Evolutionary conservation across 306 rosid genomes (phyloP), one percentile per base, ranked within the genome.

Genomic region (Prunus kanzakura): DNA sequence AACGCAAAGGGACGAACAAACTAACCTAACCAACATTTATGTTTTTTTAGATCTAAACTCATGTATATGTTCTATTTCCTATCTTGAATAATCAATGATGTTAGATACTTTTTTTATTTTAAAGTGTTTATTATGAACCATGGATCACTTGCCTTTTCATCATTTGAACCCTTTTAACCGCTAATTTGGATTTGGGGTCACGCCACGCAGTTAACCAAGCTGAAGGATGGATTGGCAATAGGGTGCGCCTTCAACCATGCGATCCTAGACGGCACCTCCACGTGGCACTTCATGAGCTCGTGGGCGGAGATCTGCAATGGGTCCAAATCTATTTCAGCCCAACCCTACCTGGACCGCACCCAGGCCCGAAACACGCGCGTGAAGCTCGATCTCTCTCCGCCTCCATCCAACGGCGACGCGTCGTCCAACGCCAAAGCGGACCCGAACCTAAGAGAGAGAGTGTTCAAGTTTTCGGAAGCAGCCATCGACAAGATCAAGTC

Each of bases 231-330:
- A 76, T 79, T 92, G 2, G 99, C 96, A 12, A 80, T 92, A 76
- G 99, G 99, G 64, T 84, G 87, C 60, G 97, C 99, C 20, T 90
- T 95, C 85, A 95, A 95, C 86, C 99, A 95, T 49, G 97, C 96
- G 1, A 81, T 95, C 29, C 85, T 95, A 0, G 99, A 95, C 12
- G 99, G 99, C 0, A 88, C 96, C 0, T 82, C 97, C 88, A 92
- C 97, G 69, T 95, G 99, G 99, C 96, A 92, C 55, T 95, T 95
- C 86, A 88, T 95, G 97, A 92, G 80, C 20, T 86, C 99, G 13
- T 95, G 99, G 99, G 92, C 97, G 10, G 93, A 88, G 79, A 70
- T 87, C 27, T 92, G 97, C 71, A 25, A 78, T 0, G 97, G 97
- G 0, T 57, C 93, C 22, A 71, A 82, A 3, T 67, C 84, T 7